These are phyloP conservation scores for Pseudomicrostroma phylloplanum DNA, from an alignment of 1,284 basidiomycete species.

Conservation along the genomic window DNA sequence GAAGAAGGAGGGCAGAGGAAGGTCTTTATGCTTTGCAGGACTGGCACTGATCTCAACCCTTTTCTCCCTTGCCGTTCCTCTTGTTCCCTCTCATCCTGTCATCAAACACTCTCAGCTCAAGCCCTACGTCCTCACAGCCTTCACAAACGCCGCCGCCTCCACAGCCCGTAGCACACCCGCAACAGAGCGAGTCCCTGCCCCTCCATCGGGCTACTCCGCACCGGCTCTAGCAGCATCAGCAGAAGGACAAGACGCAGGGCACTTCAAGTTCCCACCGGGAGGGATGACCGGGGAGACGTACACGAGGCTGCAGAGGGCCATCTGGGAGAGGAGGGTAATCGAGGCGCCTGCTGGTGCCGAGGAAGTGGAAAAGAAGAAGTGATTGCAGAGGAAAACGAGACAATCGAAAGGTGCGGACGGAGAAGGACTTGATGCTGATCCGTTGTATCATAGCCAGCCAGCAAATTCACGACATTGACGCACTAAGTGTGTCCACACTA, in stretches of 20 bases:
- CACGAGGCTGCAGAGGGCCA: neutral
- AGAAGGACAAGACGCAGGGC: neutral
- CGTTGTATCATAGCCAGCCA: neutral
- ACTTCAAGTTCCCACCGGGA: neutral
- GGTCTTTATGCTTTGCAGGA: neutral
- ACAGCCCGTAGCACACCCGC: neutral
- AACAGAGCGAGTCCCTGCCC: neutral
- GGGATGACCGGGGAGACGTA: neutral
- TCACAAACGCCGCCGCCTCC: neutral
- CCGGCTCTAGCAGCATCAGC: neutral
- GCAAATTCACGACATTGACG: too few relatives aligned
- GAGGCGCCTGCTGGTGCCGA: neutral
- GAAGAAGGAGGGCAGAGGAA: neutral
- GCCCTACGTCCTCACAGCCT: constrained; percentile 1
- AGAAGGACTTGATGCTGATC: neutral
- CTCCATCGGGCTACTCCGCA: neutral
- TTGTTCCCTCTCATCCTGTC: neutral
- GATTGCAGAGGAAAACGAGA: too few relatives aligned
- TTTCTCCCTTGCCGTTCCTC: neutral
- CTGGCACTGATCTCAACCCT: neutral
- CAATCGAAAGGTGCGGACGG: neutral
- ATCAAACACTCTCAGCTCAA: neutral
- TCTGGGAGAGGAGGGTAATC: neutral
- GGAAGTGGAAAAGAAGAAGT: neutral
- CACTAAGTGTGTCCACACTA: too few relatives aligned